Base-by-base conservation (phyloP, 306 rosid species). In the Glycine latifolia region DNA sequence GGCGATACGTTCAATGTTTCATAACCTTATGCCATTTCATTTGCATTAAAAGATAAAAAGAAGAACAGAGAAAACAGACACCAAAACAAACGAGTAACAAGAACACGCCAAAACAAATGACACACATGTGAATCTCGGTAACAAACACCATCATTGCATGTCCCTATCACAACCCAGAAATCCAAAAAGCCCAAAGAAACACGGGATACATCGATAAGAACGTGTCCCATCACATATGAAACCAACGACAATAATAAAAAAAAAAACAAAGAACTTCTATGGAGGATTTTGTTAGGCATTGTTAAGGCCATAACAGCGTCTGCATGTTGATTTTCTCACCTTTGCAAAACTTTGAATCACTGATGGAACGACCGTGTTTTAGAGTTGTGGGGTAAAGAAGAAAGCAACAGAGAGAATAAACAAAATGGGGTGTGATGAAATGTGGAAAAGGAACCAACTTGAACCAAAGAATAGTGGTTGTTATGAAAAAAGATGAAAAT, bases 291-390 rank as follows among this genome's bases (percentile, higher is more conserved):
- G 69, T 61, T 20, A 6, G 71, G 77, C 3, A 73, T 35, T 3
- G 6, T 8, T 7, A 80, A 55, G 44, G 71, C 52, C 71, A 71
- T 74, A 67, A 67, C 55, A 71, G 80, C 60, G 35, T 77, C 8
- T 83, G 83, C 83, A 56, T 66, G 80, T 73, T 52, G 76, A 59
- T 47, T 10, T 52, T 73, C 41, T 83, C 44, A 81, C 88, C 83
- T 81, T 0, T 8, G 8, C n/a, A 67, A 60, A 73, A 52, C 15
- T 47, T 62, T 66, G 66, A 70, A 71, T 31, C 39, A 72, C 5
- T 55, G 83, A 53, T 5, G 49, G 50, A 65, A 66, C 8, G 67
- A 71, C 0, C 4, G 17, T 44, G 73, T 44, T 43, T 8, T 4
- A 43, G 35, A 9, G 7, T 43, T n/a, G 47, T 12, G 12, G 49